These are phyloP conservation scores for Mucor indicus DNA, from an alignment of 371 early-diverging fungal genomes.

Conservation along the genomic window DNA sequence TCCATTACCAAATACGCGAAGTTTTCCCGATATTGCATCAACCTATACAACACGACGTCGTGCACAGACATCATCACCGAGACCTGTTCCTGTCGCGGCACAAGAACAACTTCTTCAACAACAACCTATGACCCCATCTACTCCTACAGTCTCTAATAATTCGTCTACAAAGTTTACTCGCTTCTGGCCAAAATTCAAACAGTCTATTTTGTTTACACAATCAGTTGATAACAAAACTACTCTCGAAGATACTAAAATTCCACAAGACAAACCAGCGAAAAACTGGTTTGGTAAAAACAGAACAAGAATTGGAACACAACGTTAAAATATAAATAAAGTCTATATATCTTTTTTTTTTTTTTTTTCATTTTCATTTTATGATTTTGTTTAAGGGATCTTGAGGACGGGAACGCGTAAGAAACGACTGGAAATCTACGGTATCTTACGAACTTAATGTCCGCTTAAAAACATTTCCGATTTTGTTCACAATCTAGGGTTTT, in stretches of 20 bases:
- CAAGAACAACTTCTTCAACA: slow-evolving; percentile 1
- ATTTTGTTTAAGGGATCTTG: slow-evolving; percentile 30
- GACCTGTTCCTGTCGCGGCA: not conserved
- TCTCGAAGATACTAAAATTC: no score
- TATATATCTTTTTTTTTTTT: no score
- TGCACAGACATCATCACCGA: slow-evolving; percentile 10
- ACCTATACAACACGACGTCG: slow-evolving; percentile 4
- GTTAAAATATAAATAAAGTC: no score
- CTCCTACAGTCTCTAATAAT: no score
- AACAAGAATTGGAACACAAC: no score
- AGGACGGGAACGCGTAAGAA: slow-evolving; percentile 51
- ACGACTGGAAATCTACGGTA: slow-evolving; percentile 32
- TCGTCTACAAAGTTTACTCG: no score
- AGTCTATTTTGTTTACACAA: no score
- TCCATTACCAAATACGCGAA: slow-evolving; percentile 14
- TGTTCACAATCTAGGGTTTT: slow-evolving; percentile 33
- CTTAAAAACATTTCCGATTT: slow-evolving; percentile 37
- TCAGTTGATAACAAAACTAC: no score
- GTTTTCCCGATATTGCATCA: slow-evolving; percentile 24
- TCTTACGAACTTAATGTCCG: slow-evolving; percentile 44
- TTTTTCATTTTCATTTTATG: slow-evolving; percentile 5
- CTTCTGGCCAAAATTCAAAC: no score
- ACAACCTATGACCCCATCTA: no score
- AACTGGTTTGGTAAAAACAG: no score
- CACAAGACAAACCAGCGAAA: no score